Percentiles rank a stretch among this genome's conserved stretches.
Evolutionary conservation across 225 moss, liverwort and hornwort species (phyloP).

Genomic region (Asterella californica): DNA sequence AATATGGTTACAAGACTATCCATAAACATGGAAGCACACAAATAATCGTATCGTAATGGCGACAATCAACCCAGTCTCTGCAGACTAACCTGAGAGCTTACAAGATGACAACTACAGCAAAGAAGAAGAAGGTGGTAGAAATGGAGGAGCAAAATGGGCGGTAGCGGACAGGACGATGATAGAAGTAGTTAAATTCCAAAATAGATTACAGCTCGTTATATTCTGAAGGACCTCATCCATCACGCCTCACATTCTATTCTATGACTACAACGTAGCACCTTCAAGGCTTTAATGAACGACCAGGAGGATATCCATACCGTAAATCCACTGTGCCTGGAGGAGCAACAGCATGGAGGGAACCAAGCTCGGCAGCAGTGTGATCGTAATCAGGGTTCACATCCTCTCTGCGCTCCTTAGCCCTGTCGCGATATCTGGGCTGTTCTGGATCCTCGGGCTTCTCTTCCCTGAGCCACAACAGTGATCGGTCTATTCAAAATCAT

Average conservation of each 20-base stretch:
- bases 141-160: too few species aligned
- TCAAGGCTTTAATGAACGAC: background rate
- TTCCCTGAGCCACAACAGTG: conserved; percentile 47
- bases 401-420: conserved; percentile 97
- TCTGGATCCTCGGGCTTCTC: conserved; percentile 79
- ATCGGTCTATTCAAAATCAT: background rate
- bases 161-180: too few species aligned
- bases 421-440: conserved; percentile 82
- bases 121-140: too few species aligned
- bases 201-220: too few species aligned
- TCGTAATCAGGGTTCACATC: conserved; percentile 99
- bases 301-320: conserved; percentile 40
- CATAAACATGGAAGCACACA: background rate
- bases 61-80: too few species aligned
- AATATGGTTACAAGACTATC: background rate
- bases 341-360: conserved; percentile 92
- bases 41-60: background rate
- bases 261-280: background rate
- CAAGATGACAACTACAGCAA: too few species aligned
- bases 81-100: too few species aligned
- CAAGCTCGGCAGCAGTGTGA: conserved; percentile 82
- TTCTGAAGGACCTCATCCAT: too few species aligned
- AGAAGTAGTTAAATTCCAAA: too few species aligned
- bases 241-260: too few species aligned
- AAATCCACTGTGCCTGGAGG: conserved; percentile 94